phyloP scores from a whole-genome alignment of 129 eudicot genomes.

The Daucus carota region DNA sequence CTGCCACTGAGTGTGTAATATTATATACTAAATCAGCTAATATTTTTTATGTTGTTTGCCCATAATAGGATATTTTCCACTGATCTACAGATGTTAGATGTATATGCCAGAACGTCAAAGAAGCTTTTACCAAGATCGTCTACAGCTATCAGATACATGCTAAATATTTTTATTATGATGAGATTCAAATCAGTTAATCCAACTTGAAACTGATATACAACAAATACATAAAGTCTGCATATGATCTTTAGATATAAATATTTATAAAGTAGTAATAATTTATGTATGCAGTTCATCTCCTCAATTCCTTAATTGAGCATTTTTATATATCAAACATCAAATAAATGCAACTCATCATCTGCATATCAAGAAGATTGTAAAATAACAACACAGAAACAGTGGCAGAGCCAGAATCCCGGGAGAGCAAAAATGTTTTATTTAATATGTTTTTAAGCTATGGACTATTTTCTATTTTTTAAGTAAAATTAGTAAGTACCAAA shows the following conservation, averaged over 20 bases:
- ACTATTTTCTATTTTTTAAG: no score
- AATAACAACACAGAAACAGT: no score
- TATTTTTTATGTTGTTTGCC: background rate
- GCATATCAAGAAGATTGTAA: background rate
- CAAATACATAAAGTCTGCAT: background rate
- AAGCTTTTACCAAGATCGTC: background rate
- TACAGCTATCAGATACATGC: background rate
- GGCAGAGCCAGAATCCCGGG: no score
- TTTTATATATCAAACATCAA: background rate
- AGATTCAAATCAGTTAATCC: background rate
- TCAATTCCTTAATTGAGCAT: background rate
- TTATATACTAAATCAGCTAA: no score
- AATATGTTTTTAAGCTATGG: no score
- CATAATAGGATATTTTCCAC: background rate
- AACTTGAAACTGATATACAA: background rate
- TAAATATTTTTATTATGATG: background rate
- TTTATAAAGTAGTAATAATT: background rate
- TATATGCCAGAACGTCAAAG: background rate
- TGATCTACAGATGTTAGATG: background rate
- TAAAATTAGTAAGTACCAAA: no score
- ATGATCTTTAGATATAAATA: background rate
- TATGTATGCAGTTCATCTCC: conserved; percentile 1
- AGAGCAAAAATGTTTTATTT: no score
- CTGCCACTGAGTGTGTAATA: no score
- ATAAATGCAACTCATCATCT: background rate